Conservation (phyloP, 495 filamentous ascomycete genomes). For the Podospora conica region DNA sequence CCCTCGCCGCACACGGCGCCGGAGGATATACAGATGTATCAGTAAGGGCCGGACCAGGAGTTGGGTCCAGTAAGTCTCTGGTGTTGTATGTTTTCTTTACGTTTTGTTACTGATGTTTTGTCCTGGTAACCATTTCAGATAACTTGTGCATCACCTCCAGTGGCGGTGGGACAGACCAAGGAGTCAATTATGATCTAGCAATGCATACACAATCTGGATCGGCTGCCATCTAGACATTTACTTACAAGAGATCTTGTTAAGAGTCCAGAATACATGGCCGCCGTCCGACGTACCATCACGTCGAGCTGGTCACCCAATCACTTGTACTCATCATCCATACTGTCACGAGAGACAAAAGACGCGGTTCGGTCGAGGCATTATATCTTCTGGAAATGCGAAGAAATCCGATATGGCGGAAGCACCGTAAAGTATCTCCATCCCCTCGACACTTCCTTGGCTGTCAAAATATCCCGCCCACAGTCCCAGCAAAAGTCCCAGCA, state of each 20-base stretch:
- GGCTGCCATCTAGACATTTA: neutral
- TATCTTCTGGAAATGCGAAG: neutral
- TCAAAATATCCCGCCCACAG: neutral
- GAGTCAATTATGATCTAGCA: no score
- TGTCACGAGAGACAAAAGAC: neutral
- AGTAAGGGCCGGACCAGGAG: conserved; percentile 18
- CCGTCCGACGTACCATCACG: neutral
- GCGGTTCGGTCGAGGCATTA: neutral
- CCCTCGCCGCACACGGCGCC: no score
- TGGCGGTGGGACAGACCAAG: no score
- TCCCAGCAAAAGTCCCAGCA: neutral
- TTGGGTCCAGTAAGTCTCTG: conserved; percentile 18
- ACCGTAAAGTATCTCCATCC: neutral
- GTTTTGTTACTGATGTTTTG: no score
- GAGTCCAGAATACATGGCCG: neutral
- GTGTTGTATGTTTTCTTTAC: conserved; percentile 14
- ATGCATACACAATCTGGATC: neutral
- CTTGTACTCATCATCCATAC: neutral
- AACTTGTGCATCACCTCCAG: no score
- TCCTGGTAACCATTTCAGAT: neutral
- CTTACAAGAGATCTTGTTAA: neutral
- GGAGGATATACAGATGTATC: conserved; percentile 40
- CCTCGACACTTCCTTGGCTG: neutral
- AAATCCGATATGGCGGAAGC: neutral
- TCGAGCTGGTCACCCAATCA: neutral